These are phyloP conservation scores for Globisporangium alternatum DNA, from an alignment of 352 stramenopile genomes.

Conservation along the genomic window DNA sequence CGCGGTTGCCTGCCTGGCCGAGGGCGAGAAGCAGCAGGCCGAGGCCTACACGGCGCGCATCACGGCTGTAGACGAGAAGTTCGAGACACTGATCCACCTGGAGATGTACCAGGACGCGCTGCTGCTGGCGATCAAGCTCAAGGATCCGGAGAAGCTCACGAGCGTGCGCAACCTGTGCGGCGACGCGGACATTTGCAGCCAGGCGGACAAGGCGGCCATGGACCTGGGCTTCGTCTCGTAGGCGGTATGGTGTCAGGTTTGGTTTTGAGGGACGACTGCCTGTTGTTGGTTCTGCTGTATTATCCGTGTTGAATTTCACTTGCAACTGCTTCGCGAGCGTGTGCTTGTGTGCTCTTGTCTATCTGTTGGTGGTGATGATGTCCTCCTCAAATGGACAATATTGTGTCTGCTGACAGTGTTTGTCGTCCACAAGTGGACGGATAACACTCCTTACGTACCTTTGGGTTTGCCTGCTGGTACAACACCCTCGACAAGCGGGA, in stretches of 20 bases:
- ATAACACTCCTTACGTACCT: neutral
- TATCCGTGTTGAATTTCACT: neutral
- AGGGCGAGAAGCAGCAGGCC: constrained; percentile 80
- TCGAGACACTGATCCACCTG: constrained; percentile 83
- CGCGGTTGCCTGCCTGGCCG: constrained; percentile 68
- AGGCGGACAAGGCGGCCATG: constrained; percentile 78
- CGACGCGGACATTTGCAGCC: constrained; percentile 68
- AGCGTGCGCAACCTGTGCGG: constrained; percentile 79
- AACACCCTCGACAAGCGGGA: neutral
- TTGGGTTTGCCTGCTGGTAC: constrained; percentile 2
- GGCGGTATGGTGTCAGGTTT: constrained; percentile 4
- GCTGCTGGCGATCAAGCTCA: constrained; percentile 81
- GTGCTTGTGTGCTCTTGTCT: neutral
- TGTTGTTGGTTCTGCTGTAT: constrained; percentile 1
- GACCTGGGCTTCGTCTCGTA: constrained; percentile 80
- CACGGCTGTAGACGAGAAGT: constrained; percentile 82
- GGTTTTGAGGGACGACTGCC: neutral
- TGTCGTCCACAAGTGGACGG: neutral
- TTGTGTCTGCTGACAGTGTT: neutral
- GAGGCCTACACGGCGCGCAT: constrained; percentile 81
- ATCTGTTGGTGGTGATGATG: neutral
- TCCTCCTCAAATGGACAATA: neutral
- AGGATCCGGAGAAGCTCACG: constrained; percentile 85
- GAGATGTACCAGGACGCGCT: constrained; percentile 82
- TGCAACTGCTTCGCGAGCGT: neutral